phyloP scores from a whole-genome alignment of 257 asterid species.

The Cinchona pubescens region DNA sequence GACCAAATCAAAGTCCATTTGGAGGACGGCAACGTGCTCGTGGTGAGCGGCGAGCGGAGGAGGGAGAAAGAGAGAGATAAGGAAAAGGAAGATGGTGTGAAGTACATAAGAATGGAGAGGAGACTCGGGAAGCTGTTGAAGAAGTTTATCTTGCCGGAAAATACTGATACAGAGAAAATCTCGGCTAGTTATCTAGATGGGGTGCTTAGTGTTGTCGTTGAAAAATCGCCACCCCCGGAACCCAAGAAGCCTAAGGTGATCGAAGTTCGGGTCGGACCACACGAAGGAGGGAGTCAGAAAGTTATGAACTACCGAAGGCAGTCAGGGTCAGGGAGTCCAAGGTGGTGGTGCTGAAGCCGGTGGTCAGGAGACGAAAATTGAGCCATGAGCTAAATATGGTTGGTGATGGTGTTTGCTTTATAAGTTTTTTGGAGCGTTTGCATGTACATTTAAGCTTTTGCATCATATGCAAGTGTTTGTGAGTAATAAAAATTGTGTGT shows the following conservation, averaged over 20 bases:
- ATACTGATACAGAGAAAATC: constrained; percentile 18
- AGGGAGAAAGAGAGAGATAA: constrained; percentile 17
- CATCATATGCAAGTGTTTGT: too few relatives aligned
- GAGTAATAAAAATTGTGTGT: too few relatives aligned
- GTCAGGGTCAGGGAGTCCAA: background rate
- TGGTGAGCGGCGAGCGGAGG: constrained; percentile 30
- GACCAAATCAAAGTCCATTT: constrained; percentile 29
- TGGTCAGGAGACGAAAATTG: too few relatives aligned
- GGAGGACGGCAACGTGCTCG: constrained; percentile 29
- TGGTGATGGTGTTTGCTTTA: too few relatives aligned
- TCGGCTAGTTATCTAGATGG: constrained; percentile 26
- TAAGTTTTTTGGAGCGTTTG: too few relatives aligned
- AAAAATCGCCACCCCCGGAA: constrained; percentile 63
- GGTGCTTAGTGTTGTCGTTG: constrained; percentile 27
- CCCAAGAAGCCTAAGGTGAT: constrained; percentile 75
- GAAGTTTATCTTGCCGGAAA: constrained; percentile 39
- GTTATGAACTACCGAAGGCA: background rate
- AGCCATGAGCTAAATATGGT: too few relatives aligned
- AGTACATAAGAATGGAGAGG: constrained; percentile 32
- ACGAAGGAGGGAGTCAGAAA: background rate
- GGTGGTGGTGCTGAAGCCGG: background rate
- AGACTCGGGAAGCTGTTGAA: constrained; percentile 27
- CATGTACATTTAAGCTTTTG: too few relatives aligned
- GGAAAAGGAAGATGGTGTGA: constrained; percentile 14
- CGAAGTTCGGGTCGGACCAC: constrained; percentile 46